Base-by-base conservation (phyloP, 345 rosid genomes). In the Arabidopsis arenosa region DNA sequence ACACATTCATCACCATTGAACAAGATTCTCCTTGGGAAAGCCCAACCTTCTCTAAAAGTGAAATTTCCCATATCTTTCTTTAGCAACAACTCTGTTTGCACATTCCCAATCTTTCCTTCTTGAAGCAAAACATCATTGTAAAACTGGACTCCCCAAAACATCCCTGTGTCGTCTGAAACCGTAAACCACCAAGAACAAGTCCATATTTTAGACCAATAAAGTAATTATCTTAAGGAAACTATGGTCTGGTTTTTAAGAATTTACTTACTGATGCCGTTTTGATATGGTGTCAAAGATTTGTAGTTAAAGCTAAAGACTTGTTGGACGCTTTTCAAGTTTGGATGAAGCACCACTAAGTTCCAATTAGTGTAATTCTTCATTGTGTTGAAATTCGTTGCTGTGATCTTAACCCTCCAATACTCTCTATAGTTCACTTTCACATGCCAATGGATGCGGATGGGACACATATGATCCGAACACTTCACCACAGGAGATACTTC, bases 1-100 rank as follows among this genome's bases (percentile, higher is more conserved):
- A 91, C 95, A 70, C 98, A 93, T 60, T 90, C 91, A 80, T 91
- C 96, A 1, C 98, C 98, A 63, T 93, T 85, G 53, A 91, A 93
- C 41, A 84, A 68, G 63, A 91, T 83, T 62, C 89, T 90, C 74
- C 94, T 80, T 0, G 97, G 98, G 12, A 94, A 91, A 43, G 83
- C 90, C 97, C 98, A 94, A 17, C 97, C 98, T 78, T 83, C 87
- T 43, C 82, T 69, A 53, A 93, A 87, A 37, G 84, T 90, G 71
- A 91, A 91, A 5, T 49, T 33, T 7, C 57, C 85, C 2, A 78
- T 32, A 36, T 93, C 93, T 72, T 94, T 94, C 41, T 35, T 77
- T 7, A 94, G 75, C 63, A 94, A 66, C 28, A 94, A 72, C 80
- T 94, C 98, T 3, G 88, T 69, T 64, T 90, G 98, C 5, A 84